Base-by-base conservation (phyloP, 148 eudicot species). In the Hydrangea macrophylla region DNA sequence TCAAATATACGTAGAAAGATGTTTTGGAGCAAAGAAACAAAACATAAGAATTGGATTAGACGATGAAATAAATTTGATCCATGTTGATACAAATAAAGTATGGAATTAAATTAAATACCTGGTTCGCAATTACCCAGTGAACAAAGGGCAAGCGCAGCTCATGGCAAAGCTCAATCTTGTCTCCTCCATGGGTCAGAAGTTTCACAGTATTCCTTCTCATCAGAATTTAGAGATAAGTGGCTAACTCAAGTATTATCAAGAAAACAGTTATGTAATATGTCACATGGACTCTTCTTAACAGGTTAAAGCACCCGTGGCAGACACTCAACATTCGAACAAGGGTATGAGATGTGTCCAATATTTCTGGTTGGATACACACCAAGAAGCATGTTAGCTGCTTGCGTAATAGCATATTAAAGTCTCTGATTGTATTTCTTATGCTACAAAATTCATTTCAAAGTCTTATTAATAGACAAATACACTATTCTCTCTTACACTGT, bases 181-280 rank as follows among this genome's bases (percentile, higher is more conserved):
- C 92, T 69, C 98, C 98, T 64, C 97, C 96, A 74, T 73, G 83
- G 53, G 96, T 80, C 83, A 94, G 72, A 65, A 93, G 82, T 85
- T 82, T 94, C 17, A 90, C 92, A 63, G 86, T 75, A 73, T 76
- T 86, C 88, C 96, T 90, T 75, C 64, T 4, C 56, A 67, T 58
- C 57, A 74, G 36, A 58, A 72, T 64, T 12, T 23, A 69, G 56
- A 35, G 62, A 59, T 58, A 60, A 67, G 63, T 5, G 40, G 51
- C 64, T 45, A 64, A 53, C 39, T 53, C 61, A 57, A 55, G 39
- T 44, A 51, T 27, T 17, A 60, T 48, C 42, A 36, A 35, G 39
- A 37, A 58, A 72, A 65, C 44, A 33, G n/a, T n/a, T n/a, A n/a
- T n/a, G n/a, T n/a, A n/a, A n/a, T n/a, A n/a, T n/a, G n/a, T n/a